Evolutionary conservation across 306 rosid species (phyloP), one percentile per base, ranked within the genome.

Genomic region (Prunus campanulata): DNA sequence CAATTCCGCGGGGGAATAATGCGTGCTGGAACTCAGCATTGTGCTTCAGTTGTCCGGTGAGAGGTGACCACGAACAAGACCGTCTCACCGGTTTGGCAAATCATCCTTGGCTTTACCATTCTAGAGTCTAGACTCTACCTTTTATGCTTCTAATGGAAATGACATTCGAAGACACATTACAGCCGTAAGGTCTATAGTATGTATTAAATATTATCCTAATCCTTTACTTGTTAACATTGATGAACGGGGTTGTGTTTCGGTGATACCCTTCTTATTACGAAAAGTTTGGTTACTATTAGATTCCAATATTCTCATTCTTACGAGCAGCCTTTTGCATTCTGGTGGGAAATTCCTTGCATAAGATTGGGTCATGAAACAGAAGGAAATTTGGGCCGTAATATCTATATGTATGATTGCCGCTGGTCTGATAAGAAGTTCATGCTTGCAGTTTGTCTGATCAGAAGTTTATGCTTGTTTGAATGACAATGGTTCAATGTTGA

Each of bases 21-120:
- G 78, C 86, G 63, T 16, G 80, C 83, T 3, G 86, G 92, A 65
- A 72, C 80, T 67, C 91, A 77, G 81, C 88, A 83, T 59, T 81
- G 79, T 32, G 84, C 92, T 57, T 75, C 91, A 8, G 77, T 88
- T 15, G 90, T 88, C 84, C 87, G 83, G 81, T 89, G 88, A 87
- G 85, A 77, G 75, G 52, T 5, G 77, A 47, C 48, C 52, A 77
- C 49, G 16, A 68, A 35, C 64, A 61, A 54, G 66, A 67, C 70
- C 75, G 5, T 22, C 64, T 82, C 84, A 79, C 77, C 27, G 82
- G 87, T 77, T 87, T 2, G 96, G 98, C 98, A 91, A 91, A 35
- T 91, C 98, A 93, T 93, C 98, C 98, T 93, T 91, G 96, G 98
- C 98, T 93, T 77, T 79, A 73, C 83, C 75, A 80, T 84, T 69